These are phyloP conservation scores for Ambrosiella xylebori DNA, from an alignment of 2,329 filamentous ascomycete species.

Conservation along the genomic window DNA sequence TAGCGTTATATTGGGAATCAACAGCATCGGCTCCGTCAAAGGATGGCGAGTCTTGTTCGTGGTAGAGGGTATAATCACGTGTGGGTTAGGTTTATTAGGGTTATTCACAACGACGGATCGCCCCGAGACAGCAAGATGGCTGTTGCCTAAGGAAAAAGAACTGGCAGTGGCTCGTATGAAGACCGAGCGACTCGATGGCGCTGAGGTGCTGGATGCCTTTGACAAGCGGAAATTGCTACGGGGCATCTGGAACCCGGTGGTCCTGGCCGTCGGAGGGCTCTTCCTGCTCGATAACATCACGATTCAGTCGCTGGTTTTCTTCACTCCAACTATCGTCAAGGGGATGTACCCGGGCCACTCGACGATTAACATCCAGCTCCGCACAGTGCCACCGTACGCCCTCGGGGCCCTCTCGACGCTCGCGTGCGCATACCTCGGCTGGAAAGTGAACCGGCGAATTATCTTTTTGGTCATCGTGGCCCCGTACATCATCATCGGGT, in stretches of 20 bases:
- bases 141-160: conserved; percentile 46
- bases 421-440: conserved; percentile 38
- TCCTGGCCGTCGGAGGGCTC: conserved; percentile 35
- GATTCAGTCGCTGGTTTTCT: conserved; percentile 49
- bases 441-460: conserved; percentile 35
- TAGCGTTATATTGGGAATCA: conserved; percentile 44
- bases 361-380: conserved; percentile 45
- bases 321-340: conserved; percentile 45
- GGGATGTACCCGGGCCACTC: conserved; percentile 42
- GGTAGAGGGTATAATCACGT: conserved; percentile 46
- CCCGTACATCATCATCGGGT: conserved; percentile 43
- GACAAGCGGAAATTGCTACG: conserved; percentile 38
- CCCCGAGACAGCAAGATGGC: conserved; percentile 50
- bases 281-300: conserved; percentile 51
- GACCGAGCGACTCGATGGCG: conserved; percentile 43
- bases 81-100: conserved; percentile 36
- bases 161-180: conserved; percentile 50
- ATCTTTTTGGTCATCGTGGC: conserved; percentile 38
- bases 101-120: conserved; percentile 52
- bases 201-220: conserved; percentile 43
- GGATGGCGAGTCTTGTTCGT: conserved; percentile 54
- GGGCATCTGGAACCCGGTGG: conserved; percentile 42
- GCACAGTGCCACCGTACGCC: conserved; percentile 47
- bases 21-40: conserved; percentile 37
- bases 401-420: conserved; percentile 45